Conservation (phyloP, 176 grass and related monocot species). For the Dendrocalamus sinicus region DNA sequence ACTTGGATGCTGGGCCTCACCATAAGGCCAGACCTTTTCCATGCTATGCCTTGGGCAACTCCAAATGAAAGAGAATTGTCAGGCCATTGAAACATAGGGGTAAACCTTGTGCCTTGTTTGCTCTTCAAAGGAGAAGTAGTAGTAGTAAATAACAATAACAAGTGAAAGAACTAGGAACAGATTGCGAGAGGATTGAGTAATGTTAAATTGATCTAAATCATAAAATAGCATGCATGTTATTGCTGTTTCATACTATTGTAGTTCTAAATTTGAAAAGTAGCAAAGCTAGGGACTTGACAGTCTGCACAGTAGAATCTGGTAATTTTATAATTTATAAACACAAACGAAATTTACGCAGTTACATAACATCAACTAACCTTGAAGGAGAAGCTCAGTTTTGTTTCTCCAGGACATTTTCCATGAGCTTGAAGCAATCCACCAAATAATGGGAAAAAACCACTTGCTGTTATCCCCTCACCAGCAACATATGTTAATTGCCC, state of each 20-base stretch:
- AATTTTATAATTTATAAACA: slow-evolving; percentile 30
- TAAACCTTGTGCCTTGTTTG: slow-evolving; percentile 64
- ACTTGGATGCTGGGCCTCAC: slow-evolving; percentile 73
- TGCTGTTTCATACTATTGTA: background rate
- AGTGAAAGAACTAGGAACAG: slow-evolving; percentile 29
- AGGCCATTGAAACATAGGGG: slow-evolving; percentile 68
- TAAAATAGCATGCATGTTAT: slow-evolving; percentile 19
- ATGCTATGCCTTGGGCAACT: slow-evolving; percentile 60
- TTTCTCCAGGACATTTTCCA: slow-evolving; percentile 85
- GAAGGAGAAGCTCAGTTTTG: slow-evolving; percentile 86
- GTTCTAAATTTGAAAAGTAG: background rate
- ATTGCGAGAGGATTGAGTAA: slow-evolving; percentile 19
- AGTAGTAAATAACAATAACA: slow-evolving; percentile 32
- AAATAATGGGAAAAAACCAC: slow-evolving; percentile 75
- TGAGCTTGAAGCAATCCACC: slow-evolving; percentile 82
- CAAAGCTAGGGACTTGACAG: background rate
- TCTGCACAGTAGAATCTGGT: background rate
- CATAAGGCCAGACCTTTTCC: slow-evolving; percentile 70
- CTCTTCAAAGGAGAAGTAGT: slow-evolving; percentile 48
- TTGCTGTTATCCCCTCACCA: slow-evolving; percentile 87
- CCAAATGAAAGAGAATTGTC: slow-evolving; percentile 82
- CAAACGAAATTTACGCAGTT: background rate
- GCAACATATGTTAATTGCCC: slow-evolving; percentile 92
- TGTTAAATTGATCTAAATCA: background rate
- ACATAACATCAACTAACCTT: slow-evolving; percentile 55